Conservation (phyloP, 2,329 filamentous ascomycete genomes). For the Cladosporium sp. region DNA sequence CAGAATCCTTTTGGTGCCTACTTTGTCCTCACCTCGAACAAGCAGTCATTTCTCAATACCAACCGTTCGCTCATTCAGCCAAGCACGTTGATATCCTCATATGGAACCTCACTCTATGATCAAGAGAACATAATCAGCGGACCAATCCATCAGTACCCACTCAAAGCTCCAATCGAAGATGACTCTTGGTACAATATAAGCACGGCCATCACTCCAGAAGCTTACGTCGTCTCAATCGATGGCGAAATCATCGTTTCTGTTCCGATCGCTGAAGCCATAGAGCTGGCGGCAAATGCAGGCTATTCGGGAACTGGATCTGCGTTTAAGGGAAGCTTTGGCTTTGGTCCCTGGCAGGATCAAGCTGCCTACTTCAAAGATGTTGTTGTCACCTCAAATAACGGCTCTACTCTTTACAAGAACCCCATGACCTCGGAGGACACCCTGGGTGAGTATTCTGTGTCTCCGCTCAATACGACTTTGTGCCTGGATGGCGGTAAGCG, state of each 20-base stretch:
- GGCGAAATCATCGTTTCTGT: conserved; percentile 20
- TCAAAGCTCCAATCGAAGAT: conserved; percentile 28
- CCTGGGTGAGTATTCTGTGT: conserved; percentile 35
- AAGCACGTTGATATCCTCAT: conserved; percentile 32
- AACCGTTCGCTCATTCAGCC: conserved; percentile 31
- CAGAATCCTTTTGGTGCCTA: conserved; percentile 17
- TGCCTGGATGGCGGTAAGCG: conserved; percentile 40
- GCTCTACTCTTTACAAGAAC: conserved; percentile 30
- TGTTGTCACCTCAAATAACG: conserved; percentile 24
- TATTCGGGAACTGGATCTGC: background rate
- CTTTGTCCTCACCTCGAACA: conserved; percentile 24
- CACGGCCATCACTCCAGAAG: conserved; percentile 27
- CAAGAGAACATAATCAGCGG: conserved; percentile 29
- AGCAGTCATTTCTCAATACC: conserved; percentile 29
- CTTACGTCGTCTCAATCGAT: conserved; percentile 28
- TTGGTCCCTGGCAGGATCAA: conserved; percentile 39
- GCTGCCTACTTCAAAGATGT: conserved; percentile 34
- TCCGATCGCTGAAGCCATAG: conserved; percentile 13
- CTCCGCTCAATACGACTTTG: conserved; percentile 29
- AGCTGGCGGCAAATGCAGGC: conserved; percentile 8
- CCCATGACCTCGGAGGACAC: conserved; percentile 22
- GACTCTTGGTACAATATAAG: conserved; percentile 34
- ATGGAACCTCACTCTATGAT: conserved; percentile 33
- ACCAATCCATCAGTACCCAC: conserved; percentile 23
- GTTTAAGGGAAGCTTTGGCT: conserved; percentile 32